A percentile compares a stretch with the other conserved stretches of the same genome.
These are phyloP conservation scores for Globisporangium middletonii DNA, from an alignment of 352 stramenopile species.

Conservation along the genomic window DNA sequence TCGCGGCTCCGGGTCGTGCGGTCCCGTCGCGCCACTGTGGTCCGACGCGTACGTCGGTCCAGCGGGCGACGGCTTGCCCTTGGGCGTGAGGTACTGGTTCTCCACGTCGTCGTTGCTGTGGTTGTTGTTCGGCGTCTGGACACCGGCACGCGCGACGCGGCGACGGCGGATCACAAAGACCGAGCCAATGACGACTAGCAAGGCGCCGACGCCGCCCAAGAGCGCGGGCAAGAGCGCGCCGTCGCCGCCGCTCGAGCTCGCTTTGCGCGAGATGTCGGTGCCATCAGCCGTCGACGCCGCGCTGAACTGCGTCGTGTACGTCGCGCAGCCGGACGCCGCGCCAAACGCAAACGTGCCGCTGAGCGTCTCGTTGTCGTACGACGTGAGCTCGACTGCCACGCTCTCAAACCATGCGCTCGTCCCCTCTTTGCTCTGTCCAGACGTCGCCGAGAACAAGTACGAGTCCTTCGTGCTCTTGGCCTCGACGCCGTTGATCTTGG, in stretches of 20 bases:
- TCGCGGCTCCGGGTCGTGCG: constrained; percentile 16
- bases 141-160: constrained; percentile 23
- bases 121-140: constrained; percentile 27
- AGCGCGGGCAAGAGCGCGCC: constrained; percentile 33
- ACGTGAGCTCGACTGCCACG: constrained; percentile 53
- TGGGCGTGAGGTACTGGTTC: constrained; percentile 56
- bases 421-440: constrained; percentile 27
- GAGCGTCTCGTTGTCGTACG: constrained; percentile 45
- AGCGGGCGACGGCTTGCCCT: constrained; percentile 30
- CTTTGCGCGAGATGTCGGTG: constrained; percentile 22
- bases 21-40: constrained; percentile 15
- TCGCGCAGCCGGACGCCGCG: constrained; percentile 43
- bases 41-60: constrained; percentile 32
- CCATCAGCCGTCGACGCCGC: constrained; percentile 41
- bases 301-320: constrained; percentile 65
- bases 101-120: constrained; percentile 43
- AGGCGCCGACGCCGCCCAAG: constrained; percentile 27
- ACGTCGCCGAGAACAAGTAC: constrained; percentile 60
- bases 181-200: constrained; percentile 64
- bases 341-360: constrained; percentile 54
- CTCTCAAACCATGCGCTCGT: constrained; percentile 53
- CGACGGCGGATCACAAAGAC: constrained; percentile 65
- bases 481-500: constrained; percentile 47
- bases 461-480: constrained; percentile 43
- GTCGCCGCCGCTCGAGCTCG: constrained; percentile 11